Evolutionary conservation across 805 yeast species (phyloP).

Genomic region (Pichia thaimueangensis): DNA sequence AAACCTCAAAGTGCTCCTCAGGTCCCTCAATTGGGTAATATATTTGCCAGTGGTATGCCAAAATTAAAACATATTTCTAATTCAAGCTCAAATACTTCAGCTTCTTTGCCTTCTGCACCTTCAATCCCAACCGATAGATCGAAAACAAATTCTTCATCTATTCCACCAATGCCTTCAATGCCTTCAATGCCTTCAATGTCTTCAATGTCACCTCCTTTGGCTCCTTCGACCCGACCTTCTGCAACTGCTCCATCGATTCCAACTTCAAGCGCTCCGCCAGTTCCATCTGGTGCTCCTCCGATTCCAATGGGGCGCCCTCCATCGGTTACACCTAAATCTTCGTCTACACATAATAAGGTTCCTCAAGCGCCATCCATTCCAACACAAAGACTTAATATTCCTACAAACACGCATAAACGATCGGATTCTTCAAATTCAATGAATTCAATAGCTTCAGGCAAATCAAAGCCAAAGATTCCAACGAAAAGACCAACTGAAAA

Average conservation of each 20-base stretch:
- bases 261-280: not conserved
- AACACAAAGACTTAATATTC: slow-evolving; percentile 2
- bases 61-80: slow-evolving; percentile 48
- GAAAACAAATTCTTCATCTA: slow-evolving; percentile 9
- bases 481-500: slow-evolving; percentile 15
- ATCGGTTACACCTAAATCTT: not conserved
- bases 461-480: slow-evolving; percentile 18
- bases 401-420: not conserved
- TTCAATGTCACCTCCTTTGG: slow-evolving; percentile 14
- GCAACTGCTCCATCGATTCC: slow-evolving; percentile 1
- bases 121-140: slow-evolving; percentile 18
- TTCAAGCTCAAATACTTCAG: slow-evolving; percentile 8
- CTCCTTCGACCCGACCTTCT: slow-evolving; percentile 1
- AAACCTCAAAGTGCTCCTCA: slow-evolving; percentile 7
- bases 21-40: slow-evolving; percentile 55
- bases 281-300: slow-evolving; percentile 2
- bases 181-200: slow-evolving; percentile 24
- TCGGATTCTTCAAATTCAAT: slow-evolving; percentile 9
- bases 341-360: not conserved
- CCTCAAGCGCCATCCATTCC: slow-evolving; percentile 17
- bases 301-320: not conserved
- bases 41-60: slow-evolving; percentile 78
- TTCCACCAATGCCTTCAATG: slow-evolving; percentile 26
- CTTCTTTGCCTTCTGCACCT: slow-evolving; percentile 22
- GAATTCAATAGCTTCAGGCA: slow-evolving; percentile 13